Evolutionary conservation across 345 rosid genomes (phyloP).

Genomic region (Euphorbia peplus): DNA sequence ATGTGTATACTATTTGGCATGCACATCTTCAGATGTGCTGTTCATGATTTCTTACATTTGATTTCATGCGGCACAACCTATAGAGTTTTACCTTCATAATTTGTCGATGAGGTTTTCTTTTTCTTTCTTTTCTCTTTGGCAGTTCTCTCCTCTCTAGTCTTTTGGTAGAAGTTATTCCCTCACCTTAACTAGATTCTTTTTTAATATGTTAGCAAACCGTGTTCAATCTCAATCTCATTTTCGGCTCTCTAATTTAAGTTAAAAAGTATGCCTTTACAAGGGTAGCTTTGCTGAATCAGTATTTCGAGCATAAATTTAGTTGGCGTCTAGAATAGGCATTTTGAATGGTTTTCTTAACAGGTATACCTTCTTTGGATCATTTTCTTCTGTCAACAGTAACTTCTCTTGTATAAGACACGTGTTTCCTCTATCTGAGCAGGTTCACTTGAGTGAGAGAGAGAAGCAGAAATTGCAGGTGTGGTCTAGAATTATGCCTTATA

Average conservation of each 20-base stretch:
- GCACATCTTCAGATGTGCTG: not conserved
- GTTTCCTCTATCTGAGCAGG: slow-evolving; percentile 47
- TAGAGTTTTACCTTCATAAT: slow-evolving; percentile 14
- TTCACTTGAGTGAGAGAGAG: slow-evolving; percentile 86
- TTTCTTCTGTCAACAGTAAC: not conserved
- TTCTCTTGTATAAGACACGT: slow-evolving; percentile 6
- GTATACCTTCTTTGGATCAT: not conserved
- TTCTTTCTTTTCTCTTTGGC: not conserved
- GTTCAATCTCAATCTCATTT: not conserved
- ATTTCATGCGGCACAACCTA: slow-evolving; percentile 1
- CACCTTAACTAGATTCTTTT: not conserved
- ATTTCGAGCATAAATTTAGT: not conserved
- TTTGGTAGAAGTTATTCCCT: not conserved
- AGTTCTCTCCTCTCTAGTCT: not conserved
- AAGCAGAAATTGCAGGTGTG: slow-evolving; percentile 96
- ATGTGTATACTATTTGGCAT: not conserved
- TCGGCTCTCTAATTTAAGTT: not conserved
- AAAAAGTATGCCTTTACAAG: not conserved
- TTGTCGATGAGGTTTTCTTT: not conserved
- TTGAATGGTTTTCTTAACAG: not conserved
- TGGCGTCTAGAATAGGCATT: not conserved
- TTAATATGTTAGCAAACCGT: not conserved
- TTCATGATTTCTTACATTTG: not conserved
- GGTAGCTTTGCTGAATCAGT: not conserved
- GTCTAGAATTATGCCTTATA: slow-evolving; percentile 97